Evolutionary conservation across 139 green algal species (phyloP), one percentile per base, ranked within the genome.

Genomic region (Haematococcus sp.): DNA sequence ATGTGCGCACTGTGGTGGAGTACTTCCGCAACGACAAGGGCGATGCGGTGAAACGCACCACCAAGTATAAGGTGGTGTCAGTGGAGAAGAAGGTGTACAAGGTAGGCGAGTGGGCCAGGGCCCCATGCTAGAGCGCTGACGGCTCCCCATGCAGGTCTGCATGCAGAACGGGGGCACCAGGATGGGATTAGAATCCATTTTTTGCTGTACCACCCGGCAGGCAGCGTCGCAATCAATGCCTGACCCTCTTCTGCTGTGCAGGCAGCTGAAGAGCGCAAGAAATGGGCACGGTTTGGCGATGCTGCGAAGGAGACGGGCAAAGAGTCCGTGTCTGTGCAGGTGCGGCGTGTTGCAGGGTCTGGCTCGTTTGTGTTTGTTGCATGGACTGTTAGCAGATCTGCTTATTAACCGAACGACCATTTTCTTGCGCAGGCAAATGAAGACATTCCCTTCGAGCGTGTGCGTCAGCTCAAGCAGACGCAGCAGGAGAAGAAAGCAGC

Each of bases 51-150:
- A 99, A 98, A 80, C 83, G 89, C 34, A 93, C 86, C n/a, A 97
- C 85, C 55, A 97, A 97, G 67, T 82, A 86, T n/a, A 88, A 90
- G 70, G 78, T 96, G n/a, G 80, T 90, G 20, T 91, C 91, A 22
- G 88, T 97, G 60, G 91, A 98, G 78, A 95, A 94, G 88, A 93
- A 97, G 75, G 91, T 93, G 0, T 97, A 97, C 83, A 84, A 93
- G 86, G 92, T 94, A 46, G 7, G 70, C 49, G 31, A 67, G 92
- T 94, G 49, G 7, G 70, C 49, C 32, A 67, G 27, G n/a, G 54
- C 54, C n/a, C 23, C 54, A 61, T 61, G 54, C 9, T 27, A 27
- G 4, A 61, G 54, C 9, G 54, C 23, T 27, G 54, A 61, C 23
- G 54, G 23, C n/a, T 32, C 54, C 22, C 23, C 54, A 61, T 61